These are phyloP conservation scores for Ceratopteris richardii DNA, from an alignment of 75 land plant genomes.

Conservation along the genomic window DNA sequence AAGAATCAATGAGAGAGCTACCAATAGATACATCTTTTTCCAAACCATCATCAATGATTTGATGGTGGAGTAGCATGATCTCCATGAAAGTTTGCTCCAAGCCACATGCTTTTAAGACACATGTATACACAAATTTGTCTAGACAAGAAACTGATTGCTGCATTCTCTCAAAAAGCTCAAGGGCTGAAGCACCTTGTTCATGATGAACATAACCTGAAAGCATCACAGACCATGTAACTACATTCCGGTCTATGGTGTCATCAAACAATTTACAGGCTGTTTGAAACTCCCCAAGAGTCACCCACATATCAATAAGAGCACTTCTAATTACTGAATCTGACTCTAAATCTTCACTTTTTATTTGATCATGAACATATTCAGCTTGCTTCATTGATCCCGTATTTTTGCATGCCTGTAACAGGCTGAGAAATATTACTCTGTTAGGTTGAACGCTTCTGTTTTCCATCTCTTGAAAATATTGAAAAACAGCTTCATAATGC, in stretches of 20 bases:
- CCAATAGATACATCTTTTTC: constrained; percentile 38
- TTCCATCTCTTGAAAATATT: constrained; percentile 35
- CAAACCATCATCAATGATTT: constrained; percentile 7
- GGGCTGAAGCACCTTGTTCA: not conserved
- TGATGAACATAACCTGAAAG: constrained; percentile 7
- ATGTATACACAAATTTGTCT: not conserved
- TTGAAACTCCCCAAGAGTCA: constrained; percentile 34
- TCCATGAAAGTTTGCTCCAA: not conserved
- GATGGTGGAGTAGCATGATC: not conserved
- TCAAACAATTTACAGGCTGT: constrained; percentile 4
- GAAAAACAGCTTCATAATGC: constrained; percentile 30
- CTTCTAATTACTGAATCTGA: constrained; percentile 24
- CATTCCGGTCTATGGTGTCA: not conserved
- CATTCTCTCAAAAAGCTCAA: constrained; percentile 9
- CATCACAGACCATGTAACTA: constrained; percentile 6
- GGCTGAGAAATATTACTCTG: constrained; percentile 27
- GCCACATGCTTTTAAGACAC: constrained; percentile 6
- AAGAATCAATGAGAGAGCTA: constrained; percentile 45
- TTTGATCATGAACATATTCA: constrained; percentile 42
- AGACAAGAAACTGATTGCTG: not conserved
- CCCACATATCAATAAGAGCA: constrained; percentile 43
- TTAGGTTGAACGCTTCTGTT: constrained; percentile 19
- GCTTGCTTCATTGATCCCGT: constrained; percentile 27
- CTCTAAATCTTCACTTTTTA: constrained; percentile 22
- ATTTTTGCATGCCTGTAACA: constrained; percentile 31